Conservation (phyloP, 2,329 filamentous ascomycete species). For the Apiospora pterosperma region DNA sequence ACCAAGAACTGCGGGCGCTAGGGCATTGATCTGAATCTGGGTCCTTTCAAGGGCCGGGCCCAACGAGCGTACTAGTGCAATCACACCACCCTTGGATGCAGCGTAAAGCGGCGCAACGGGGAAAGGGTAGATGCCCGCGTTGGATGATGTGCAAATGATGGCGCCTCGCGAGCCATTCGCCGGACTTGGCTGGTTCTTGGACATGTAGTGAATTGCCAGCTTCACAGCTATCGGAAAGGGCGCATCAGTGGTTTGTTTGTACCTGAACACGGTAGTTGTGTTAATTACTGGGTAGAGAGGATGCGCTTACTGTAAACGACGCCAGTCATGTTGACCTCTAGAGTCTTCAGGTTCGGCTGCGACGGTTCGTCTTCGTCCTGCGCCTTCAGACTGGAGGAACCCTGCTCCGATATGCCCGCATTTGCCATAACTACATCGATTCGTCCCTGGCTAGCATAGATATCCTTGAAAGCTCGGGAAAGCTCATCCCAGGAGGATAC, state of each 20-base stretch:
- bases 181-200: constrained; percentile 33
- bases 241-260: not conserved
- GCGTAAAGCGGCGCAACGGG: constrained; percentile 47
- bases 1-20: constrained; percentile 49
- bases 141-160: constrained; percentile 51
- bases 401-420: constrained; percentile 43
- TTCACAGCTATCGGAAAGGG: constrained; percentile 37
- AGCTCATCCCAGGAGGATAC: constrained; percentile 35
- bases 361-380: constrained; percentile 17
- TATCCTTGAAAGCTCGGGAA: constrained; percentile 29
- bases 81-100: constrained; percentile 42
- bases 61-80: constrained; percentile 48
- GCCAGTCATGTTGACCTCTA: constrained; percentile 35
- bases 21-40: constrained; percentile 47
- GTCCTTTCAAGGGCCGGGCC: constrained; percentile 33
- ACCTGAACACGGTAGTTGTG: not conserved
- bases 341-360: constrained; percentile 20
- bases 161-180: constrained; percentile 33
- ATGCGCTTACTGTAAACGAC: constrained; percentile 39
- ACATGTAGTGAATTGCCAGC: constrained; percentile 47
- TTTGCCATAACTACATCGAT: constrained; percentile 48
- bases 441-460: constrained; percentile 27
- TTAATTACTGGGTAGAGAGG: not conserved
- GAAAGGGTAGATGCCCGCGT: constrained; percentile 50
- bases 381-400: constrained; percentile 21